Conservation (phyloP, 129 eudicot genomes). For the Silybum marianum region DNA sequence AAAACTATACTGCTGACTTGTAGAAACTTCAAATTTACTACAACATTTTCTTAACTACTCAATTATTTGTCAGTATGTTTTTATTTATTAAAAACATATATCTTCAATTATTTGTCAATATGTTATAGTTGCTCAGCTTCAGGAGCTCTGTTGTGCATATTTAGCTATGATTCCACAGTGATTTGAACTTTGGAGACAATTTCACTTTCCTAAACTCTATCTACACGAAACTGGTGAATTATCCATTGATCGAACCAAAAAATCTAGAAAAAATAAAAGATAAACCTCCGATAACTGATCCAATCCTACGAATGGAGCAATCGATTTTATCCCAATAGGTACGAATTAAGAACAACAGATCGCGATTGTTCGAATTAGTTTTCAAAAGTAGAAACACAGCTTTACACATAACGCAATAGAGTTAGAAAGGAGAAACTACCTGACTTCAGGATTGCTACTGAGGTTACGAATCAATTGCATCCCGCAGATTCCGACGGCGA, state of each 20-base stretch:
- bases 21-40: no score
- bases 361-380: not conserved
- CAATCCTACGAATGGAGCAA: not conserved
- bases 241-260: not conserved
- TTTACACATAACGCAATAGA: not conserved
- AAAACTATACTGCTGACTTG: not conserved
- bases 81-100: no score
- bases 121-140: not conserved
- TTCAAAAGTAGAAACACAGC: not conserved
- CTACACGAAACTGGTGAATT: not conserved
- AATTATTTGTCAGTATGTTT: no score
- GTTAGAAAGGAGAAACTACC: slow-evolving; percentile 39
- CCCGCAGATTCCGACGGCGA: slow-evolving; percentile 93
- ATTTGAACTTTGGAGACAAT: not conserved
- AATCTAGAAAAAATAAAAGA: not conserved
- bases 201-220: not conserved
- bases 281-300: not conserved
- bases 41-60: not conserved
- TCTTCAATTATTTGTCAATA: no score
- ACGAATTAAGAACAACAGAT: not conserved
- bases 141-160: not conserved
- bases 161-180: not conserved
- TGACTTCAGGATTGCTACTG: slow-evolving; percentile 86
- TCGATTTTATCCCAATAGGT: not conserved
- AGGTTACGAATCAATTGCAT: slow-evolving; percentile 84